Evolutionary conservation across 345 rosid genomes (phyloP).

Genomic region (Linum lewisii): DNA sequence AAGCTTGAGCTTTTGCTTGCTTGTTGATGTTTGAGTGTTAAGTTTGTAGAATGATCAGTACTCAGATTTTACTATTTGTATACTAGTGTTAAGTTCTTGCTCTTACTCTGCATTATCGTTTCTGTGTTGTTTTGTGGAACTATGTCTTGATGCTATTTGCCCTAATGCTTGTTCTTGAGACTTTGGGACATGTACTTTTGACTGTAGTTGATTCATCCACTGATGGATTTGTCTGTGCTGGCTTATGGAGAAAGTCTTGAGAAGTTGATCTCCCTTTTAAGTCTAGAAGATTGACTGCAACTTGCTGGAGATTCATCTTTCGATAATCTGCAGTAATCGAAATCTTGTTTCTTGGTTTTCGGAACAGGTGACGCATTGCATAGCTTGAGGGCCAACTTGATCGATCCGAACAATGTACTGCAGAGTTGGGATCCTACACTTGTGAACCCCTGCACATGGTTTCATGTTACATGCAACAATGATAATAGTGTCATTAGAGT

Average conservation of each 20-base stretch:
- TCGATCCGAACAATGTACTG: conserved; percentile 26
- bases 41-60: too few relatives aligned
- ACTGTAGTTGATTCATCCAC: too few relatives aligned
- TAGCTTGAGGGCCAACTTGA: conserved; percentile 20
- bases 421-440: conserved; percentile 37
- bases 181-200: too few relatives aligned
- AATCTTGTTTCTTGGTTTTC: neutral
- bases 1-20: too few relatives aligned
- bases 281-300: too few relatives aligned
- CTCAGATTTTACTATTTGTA: too few relatives aligned
- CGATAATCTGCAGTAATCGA: neutral
- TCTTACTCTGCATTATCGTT: neutral
- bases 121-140: neutral
- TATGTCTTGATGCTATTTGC: neutral
- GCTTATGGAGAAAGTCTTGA: too few relatives aligned
- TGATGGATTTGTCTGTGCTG: too few relatives aligned
- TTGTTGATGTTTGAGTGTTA: neutral
- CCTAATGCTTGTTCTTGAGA: neutral
- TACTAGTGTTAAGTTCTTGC: too few relatives aligned
- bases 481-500: conserved; percentile 35
- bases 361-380: conserved; percentile 30
- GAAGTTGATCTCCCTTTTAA: too few relatives aligned
- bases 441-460: conserved; percentile 35
- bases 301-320: neutral
- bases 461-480: conserved; percentile 34